Evolutionary conservation across 208 protist species (phyloP).

Genomic region (Balamuthia mandrillaris): DNA sequence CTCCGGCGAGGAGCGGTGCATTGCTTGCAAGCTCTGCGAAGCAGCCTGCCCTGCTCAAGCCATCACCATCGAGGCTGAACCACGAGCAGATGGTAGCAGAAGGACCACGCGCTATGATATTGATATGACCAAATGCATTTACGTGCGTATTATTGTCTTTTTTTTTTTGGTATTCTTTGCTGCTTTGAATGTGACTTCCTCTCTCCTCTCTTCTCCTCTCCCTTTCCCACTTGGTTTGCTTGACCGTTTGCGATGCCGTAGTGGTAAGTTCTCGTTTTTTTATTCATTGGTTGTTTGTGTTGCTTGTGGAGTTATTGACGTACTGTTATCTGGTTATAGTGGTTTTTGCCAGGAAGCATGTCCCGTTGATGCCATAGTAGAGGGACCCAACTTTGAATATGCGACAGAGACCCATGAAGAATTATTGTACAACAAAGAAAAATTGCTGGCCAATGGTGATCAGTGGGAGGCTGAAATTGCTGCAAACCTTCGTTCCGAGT

Average conservation of each 20-base stretch:
- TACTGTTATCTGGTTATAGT: constrained; percentile 39
- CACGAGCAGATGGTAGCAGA: constrained; percentile 71
- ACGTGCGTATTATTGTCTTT: constrained; percentile 12
- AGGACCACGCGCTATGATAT: constrained; percentile 83
- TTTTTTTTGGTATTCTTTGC: neutral
- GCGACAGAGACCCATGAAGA: constrained; percentile 78
- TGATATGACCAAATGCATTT: constrained; percentile 86
- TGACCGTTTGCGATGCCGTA: too few species aligned
- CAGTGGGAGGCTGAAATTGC: constrained; percentile 72
- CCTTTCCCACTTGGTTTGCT: neutral
- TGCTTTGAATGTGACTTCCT: neutral
- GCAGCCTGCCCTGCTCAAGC: constrained; percentile 80
- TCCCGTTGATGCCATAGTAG: constrained; percentile 81
- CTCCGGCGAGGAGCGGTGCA: constrained; percentile 71
- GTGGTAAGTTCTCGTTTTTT: too few species aligned
- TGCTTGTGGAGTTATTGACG: neutral
- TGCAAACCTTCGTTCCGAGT: constrained; percentile 70
- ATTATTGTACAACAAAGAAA: constrained; percentile 82
- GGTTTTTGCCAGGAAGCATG: constrained; percentile 82
- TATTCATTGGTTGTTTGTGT: neutral
- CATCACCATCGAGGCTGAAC: constrained; percentile 82
- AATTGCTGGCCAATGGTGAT: constrained; percentile 76
- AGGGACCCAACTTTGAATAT: constrained; percentile 83
- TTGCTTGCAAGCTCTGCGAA: constrained; percentile 82
- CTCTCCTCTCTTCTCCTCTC: neutral